Base-by-base conservation (phyloP, 805 yeast species). In the Kluyveromyces nonfermentans region DNA sequence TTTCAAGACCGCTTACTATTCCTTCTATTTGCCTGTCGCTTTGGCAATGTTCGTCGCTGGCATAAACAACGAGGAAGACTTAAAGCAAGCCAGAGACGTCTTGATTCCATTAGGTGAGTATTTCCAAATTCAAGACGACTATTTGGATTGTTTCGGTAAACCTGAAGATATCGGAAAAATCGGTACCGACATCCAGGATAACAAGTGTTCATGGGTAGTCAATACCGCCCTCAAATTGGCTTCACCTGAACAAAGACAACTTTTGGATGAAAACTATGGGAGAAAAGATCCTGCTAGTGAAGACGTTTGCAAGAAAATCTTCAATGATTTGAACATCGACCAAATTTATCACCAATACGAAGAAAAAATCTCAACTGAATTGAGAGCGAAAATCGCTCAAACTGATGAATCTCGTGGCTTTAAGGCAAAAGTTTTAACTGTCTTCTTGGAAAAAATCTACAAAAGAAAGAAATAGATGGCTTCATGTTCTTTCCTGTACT, bases 41-140 rank as follows among this genome's bases (percentile, higher is more conserved):
- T 74, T 93, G 48, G 96, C 97, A 34, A 88, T 93, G 96, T 83
- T 71, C 67, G 82, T 86, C 75, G 83, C 95, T 46, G 97, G 96
- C 43, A 63, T 84, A 54, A 72, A 72, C 47, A 72, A 75, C 56
- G 82, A 74, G 44, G 64, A 69, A 55, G 96, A 90, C 65, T 75
- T 93, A 63, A 75, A 85, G 62, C 97, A 90, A 71, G 96, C 87
- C 16, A 74, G 73, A 49, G 93, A 85, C 54, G 80, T 93, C 35
- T 74, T 93, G 65, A 80, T 93, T 51, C 97, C 97, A 45, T 76
- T 93, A 54, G 99, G 99, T 47, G 97, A 93, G 67, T 93, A 93
- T 66, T 93, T 93, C 82, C 99, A 93, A 72, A 86, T 93, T 55
- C 98, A 93, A 71, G 99, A 93, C 63, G 99, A 93, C 66, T 93